Percentiles rank a stretch among this genome's conserved stretches.
phyloP scores from a whole-genome alignment of 176 grass and related monocot species.

The Avena sativa region DNA sequence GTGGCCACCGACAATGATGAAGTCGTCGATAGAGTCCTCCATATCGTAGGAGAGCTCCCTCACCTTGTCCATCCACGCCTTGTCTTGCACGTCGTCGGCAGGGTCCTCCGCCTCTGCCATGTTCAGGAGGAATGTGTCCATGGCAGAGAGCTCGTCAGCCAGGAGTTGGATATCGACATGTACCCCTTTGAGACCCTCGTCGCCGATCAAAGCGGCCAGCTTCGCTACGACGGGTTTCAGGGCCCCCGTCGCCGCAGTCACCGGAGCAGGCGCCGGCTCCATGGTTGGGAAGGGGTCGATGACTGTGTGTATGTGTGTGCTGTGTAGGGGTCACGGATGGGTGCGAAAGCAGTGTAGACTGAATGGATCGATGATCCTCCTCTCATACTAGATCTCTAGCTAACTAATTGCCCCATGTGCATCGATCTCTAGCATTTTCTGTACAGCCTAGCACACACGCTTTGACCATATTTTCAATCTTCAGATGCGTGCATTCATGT shows the following conservation, averaged over 20 bases:
- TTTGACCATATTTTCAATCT: not conserved
- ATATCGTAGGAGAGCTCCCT: too few species aligned
- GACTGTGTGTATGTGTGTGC: not conserved
- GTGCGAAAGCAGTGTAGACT: not conserved
- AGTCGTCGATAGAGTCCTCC: too few species aligned
- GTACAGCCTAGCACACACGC: not conserved
- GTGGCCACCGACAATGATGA: too few species aligned
- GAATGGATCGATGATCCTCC: not conserved
- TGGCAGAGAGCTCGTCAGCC: not conserved
- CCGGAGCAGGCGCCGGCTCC: not conserved
- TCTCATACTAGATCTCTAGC: not conserved
- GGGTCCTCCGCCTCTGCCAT: not conserved
- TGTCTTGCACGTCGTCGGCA: too few species aligned
- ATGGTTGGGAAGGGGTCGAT: not conserved
- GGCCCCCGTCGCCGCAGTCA: not conserved
- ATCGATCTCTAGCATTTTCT: not conserved
- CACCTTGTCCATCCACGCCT: too few species aligned
- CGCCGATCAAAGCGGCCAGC: not conserved
- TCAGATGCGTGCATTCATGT: not conserved
- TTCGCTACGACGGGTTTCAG: not conserved
- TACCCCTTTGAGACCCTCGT: not conserved
- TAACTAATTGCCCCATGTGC: not conserved
- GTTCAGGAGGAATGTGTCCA: not conserved
- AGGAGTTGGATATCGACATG: not conserved
- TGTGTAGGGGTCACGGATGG: not conserved